phyloP scores from a whole-genome alignment of 1,284 basidiomycete species.

The Fomitopsis schrenkii region DNA sequence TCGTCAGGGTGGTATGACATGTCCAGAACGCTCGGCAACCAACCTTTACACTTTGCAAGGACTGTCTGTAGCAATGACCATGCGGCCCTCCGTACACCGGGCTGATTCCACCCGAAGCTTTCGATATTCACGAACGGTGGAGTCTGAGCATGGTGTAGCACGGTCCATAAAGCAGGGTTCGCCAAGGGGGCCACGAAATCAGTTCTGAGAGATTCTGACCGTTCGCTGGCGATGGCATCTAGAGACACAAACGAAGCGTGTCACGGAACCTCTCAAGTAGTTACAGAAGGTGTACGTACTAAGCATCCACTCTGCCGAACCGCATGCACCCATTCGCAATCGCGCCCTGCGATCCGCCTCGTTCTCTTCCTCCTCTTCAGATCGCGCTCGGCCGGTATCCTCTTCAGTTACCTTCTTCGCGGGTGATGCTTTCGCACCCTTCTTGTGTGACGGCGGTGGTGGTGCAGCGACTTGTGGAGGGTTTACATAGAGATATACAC shows the following conservation, averaged over 20 bases:
- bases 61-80: conserved; percentile 51
- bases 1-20: neutral
- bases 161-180: conserved; percentile 57
- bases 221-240: conserved; percentile 9
- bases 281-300: conserved; percentile 37
- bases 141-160: conserved; percentile 40
- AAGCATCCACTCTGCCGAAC: conserved; percentile 62
- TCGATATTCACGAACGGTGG: conserved; percentile 43
- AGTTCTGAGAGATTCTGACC: conserved; percentile 17
- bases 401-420: conserved; percentile 28
- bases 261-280: conserved; percentile 5
- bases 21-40: neutral
- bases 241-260: neutral
- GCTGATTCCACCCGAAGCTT: conserved; percentile 58
- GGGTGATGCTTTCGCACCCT: conserved; percentile 28
- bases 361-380: conserved; percentile 60
- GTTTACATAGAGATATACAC: conserved; percentile 65
- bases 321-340: conserved; percentile 69
- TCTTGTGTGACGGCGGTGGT: conserved; percentile 24
- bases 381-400: conserved; percentile 30
- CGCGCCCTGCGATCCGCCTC: conserved; percentile 68
- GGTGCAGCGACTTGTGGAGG: conserved; percentile 47
- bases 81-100: conserved; percentile 60
- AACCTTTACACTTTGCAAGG: conserved; percentile 42
- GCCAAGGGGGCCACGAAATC: conserved; percentile 38